Evolutionary conservation across 805 yeast species (phyloP).

Genomic region (Clavispora asparagi): DNA sequence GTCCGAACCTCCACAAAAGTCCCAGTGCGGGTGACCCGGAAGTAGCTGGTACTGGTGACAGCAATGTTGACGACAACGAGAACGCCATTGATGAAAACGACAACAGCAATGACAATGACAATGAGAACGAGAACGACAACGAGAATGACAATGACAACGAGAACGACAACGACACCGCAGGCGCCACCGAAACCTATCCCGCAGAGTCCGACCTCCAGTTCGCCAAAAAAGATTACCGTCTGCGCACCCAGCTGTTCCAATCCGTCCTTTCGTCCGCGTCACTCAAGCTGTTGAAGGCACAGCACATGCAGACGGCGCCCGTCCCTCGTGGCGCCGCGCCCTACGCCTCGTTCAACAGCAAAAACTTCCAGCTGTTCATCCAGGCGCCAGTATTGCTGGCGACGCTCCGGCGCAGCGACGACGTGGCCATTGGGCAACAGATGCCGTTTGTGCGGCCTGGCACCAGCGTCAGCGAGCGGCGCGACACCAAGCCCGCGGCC

Average conservation of each 20-base stretch:
- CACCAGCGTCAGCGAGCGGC: slow-evolving; percentile 14
- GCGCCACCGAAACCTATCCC: slow-evolving; percentile 2
- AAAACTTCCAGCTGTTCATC: slow-evolving; percentile 40
- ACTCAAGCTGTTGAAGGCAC: slow-evolving; percentile 33
- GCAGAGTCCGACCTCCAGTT: slow-evolving; percentile 20
- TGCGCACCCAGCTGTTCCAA: slow-evolving; percentile 40
- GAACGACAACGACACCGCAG: slow-evolving; percentile 1
- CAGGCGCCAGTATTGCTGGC: slow-evolving; percentile 42
- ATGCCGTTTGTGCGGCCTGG: slow-evolving; percentile 30
- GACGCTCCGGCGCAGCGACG: slow-evolving; percentile 26
- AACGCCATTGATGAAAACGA: not conserved
- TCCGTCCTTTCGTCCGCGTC: slow-evolving; percentile 42
- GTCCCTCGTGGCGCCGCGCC: slow-evolving; percentile 6
- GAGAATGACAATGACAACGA: not conserved
- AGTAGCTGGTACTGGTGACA: too few species aligned
- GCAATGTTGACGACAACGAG: too few species aligned
- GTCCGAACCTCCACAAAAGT: too few species aligned
- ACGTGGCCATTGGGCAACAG: slow-evolving; percentile 37
- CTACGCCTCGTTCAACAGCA: slow-evolving; percentile 6
- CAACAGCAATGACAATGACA: not conserved
- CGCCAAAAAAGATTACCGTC: slow-evolving; percentile 34
- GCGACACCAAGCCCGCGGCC: not conserved
- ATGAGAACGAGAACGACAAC: slow-evolving; percentile 4
- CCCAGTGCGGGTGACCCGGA: too few species aligned
- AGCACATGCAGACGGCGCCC: slow-evolving; percentile 12